A percentile compares a stretch with the other conserved stretches of the same genome.
Conservation (phyloP, 805 yeast genomes). For the Cyberlindnera euphorbiiphila region DNA sequence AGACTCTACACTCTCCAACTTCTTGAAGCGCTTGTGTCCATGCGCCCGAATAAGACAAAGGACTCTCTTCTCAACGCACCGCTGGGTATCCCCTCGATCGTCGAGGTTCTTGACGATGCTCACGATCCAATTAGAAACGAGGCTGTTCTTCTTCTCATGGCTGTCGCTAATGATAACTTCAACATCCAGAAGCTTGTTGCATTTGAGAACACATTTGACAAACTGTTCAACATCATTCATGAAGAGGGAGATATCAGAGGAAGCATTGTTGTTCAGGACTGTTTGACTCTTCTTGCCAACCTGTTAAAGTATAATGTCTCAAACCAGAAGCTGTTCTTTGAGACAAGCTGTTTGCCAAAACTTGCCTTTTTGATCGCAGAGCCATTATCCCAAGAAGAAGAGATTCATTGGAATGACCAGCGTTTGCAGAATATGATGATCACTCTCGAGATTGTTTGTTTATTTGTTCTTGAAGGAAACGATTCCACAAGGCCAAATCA, state of each 20-base stretch:
- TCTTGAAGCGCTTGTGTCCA: conserved; percentile 74
- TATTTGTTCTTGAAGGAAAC: conserved; percentile 71
- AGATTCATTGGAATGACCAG: conserved; percentile 74
- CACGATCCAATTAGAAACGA: conserved; percentile 90
- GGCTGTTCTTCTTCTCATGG: conserved; percentile 76
- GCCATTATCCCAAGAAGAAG: conserved; percentile 42
- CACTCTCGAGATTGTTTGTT: conserved; percentile 65
- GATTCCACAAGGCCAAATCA: conserved; percentile 64
- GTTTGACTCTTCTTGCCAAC: conserved; percentile 69
- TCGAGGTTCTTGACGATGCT: conserved; percentile 53
- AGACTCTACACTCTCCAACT: conserved; percentile 80
- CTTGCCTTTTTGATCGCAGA: conserved; percentile 60
- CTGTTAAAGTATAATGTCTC: conserved; percentile 78
- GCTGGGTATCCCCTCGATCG: conserved; percentile 74
- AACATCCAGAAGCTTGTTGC: conserved; percentile 92
- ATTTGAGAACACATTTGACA: conserved; percentile 88
- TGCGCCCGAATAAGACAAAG: conserved; percentile 70
- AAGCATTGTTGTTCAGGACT: conserved; percentile 86
- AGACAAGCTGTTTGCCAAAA: conserved; percentile 72
- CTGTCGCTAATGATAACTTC: conserved; percentile 73
- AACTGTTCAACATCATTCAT: conserved; percentile 69
- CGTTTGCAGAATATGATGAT: conserved; percentile 61
- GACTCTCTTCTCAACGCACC: conserved; percentile 72
- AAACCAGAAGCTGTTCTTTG: conserved; percentile 85
- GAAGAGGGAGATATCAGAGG: conserved; percentile 90